Evolutionary conservation across 106 monocot genomes (phyloP).

Genomic region (Dendrobium catenatum): DNA sequence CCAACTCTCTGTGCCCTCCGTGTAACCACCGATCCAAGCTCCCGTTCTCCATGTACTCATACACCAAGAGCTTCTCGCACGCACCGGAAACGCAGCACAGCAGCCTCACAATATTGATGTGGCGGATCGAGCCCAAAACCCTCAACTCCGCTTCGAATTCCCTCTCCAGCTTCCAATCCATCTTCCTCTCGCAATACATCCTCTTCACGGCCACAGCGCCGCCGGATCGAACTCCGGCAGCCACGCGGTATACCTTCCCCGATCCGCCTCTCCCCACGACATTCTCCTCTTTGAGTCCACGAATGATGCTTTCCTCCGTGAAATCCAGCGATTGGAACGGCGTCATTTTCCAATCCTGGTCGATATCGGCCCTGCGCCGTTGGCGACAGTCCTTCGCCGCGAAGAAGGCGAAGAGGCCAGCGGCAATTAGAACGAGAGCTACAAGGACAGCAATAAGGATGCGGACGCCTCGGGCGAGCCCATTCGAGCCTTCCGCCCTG

Average conservation of each 20-base stretch:
- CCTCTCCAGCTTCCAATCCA: slow-evolving; percentile 24
- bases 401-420: not conserved
- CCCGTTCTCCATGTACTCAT: slow-evolving; percentile 59
- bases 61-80: slow-evolving; percentile 36
- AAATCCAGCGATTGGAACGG: slow-evolving; percentile 56
- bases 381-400: slow-evolving; percentile 18
- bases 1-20: slow-evolving; percentile 18
- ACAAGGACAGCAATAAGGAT: slow-evolving; percentile 34
- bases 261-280: slow-evolving; percentile 58
- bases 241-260: slow-evolving; percentile 55
- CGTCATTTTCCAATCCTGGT: slow-evolving; percentile 57
- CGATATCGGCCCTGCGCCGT: slow-evolving; percentile 7
- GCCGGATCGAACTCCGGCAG: slow-evolving; percentile 5
- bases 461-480: slow-evolving; percentile 5
- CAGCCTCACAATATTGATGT: slow-evolving; percentile 49
- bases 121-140: slow-evolving; percentile 42
- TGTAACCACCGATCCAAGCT: slow-evolving; percentile 66
- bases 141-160: slow-evolving; percentile 46
- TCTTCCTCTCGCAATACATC: slow-evolving; percentile 21
- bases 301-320: slow-evolving; percentile 36
- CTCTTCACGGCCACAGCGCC: slow-evolving; percentile 26
- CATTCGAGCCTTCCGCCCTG: not conserved
- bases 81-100: slow-evolving; percentile 34
- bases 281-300: slow-evolving; percentile 48
- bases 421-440: slow-evolving; percentile 14